Evolutionary conservation across 345 rosid genomes (phyloP).

Genomic region (Kernera saxatilis): DNA sequence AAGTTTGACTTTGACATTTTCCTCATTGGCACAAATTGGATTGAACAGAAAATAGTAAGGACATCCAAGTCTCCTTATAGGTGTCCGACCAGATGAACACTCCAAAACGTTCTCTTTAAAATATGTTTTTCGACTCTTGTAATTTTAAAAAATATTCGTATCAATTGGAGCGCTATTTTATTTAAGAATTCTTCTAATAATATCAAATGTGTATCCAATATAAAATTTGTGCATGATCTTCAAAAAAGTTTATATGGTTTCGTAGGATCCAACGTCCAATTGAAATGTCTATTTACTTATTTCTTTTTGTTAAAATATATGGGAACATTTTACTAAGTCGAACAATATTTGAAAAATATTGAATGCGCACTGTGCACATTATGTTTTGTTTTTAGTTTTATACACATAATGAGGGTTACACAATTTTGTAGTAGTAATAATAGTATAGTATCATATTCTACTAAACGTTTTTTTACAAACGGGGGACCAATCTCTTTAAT

Average conservation of each 20-base stretch:
- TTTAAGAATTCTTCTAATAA: background rate
- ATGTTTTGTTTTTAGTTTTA: too few species aligned
- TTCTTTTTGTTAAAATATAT: too few species aligned
- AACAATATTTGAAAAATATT: too few species aligned
- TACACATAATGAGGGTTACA: too few species aligned
- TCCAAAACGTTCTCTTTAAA: slow-evolving; percentile 10
- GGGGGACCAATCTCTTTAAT: too few species aligned
- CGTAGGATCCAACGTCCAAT: background rate
- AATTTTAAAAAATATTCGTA: background rate
- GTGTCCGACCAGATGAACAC: slow-evolving; percentile 10
- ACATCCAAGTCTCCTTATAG: background rate
- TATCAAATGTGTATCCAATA: background rate
- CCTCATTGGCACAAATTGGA: background rate
- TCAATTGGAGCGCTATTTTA: background rate
- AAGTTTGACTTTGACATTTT: slow-evolving; percentile 18
- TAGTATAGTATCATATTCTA: too few species aligned
- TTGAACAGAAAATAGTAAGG: background rate
- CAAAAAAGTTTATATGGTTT: background rate
- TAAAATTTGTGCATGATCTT: background rate
- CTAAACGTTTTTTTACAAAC: too few species aligned
- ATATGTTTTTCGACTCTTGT: background rate
- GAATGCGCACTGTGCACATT: too few species aligned
- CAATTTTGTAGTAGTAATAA: too few species aligned
- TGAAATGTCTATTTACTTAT: background rate
- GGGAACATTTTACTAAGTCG: background rate